Conservation (phyloP, 345 rosid genomes). For the sweet orange (Citrus sinensis) region DVS_A1.0 CM039169.1:27320501-27321000, state of each 20-base stretch:
- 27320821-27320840: neutral
- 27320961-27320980: slow-evolving; percentile 69
- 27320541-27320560: neutral
- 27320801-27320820: slow-evolving; percentile 63
- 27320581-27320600: neutral
- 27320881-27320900: too few relatives aligned
- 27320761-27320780: slow-evolving; percentile 77
- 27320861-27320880: neutral
- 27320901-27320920: neutral
- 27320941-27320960: slow-evolving; percentile 64
- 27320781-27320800: slow-evolving; percentile 58
- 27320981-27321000: slow-evolving; percentile 85
- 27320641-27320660: slow-evolving; percentile 37
- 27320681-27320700: slow-evolving; percentile 65
- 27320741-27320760: slow-evolving; percentile 81
- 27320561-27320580: neutral
- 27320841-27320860: neutral
- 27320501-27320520: slow-evolving; percentile 90
- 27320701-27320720: slow-evolving; percentile 72
- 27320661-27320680: slow-evolving; percentile 72
- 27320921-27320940: neutral
- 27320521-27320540: slow-evolving; percentile 84
- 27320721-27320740: slow-evolving; percentile 73
- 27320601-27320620: neutral
- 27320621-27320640: neutral